These are phyloP conservation scores for Guadua angustifolia DNA, from an alignment of 176 grass and related monocot genomes.

Conservation along the genomic window DNA sequence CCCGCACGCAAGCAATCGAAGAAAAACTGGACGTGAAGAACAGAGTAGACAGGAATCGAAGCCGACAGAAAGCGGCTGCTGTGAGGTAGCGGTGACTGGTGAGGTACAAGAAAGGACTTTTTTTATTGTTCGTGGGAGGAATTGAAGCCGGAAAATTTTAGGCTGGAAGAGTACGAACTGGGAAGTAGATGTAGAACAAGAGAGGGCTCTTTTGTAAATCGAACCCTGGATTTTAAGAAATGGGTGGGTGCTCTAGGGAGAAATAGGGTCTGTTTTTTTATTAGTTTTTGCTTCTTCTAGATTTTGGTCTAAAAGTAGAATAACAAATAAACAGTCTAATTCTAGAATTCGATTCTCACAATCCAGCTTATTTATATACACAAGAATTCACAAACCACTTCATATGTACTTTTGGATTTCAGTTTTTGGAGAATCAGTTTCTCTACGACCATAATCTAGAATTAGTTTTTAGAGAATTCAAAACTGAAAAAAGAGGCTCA, in stretches of 20 bases:
- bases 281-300: too few species aligned
- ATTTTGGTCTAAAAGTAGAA: too few species aligned
- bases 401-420: too few species aligned
- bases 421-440: too few species aligned
- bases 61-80: not conserved
- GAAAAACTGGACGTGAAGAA: not conserved
- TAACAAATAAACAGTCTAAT: too few species aligned
- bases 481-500: too few species aligned
- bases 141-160: not conserved
- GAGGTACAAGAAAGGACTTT: slow-evolving; percentile 35
- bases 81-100: not conserved
- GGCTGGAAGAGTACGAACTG: not conserved
- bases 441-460: too few species aligned
- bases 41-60: not conserved
- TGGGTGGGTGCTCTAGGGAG: not conserved
- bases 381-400: too few species aligned
- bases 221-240: not conserved
- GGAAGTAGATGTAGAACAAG: not conserved
- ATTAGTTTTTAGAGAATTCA: too few species aligned
- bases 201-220: not conserved
- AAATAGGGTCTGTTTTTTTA: too few species aligned
- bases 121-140: slow-evolving; percentile 9
- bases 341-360: too few species aligned
- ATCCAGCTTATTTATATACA: too few species aligned
- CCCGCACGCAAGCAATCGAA: not conserved